Base-by-base conservation (phyloP, 2,329 filamentous ascomycete genomes). In the Aureobasidium leucospermi region DNA sequence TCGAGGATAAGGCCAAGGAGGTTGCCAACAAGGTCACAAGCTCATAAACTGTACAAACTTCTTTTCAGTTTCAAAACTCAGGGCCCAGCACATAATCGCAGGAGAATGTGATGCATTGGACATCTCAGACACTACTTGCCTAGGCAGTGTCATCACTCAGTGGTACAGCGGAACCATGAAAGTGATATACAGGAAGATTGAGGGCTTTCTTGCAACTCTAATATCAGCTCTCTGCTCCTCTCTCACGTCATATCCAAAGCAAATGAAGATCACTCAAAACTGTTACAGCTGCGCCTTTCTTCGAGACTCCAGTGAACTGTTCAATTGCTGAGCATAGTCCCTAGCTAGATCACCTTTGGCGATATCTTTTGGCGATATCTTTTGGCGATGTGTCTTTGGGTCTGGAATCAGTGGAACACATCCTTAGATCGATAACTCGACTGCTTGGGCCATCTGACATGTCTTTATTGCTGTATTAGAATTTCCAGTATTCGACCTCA, bases 1-100 rank as follows among this genome's bases (percentile, higher is more conserved):
- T 62, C 61, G 60, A 63, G 53, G 66, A 64, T 48, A 63, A 64
- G 39, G 66, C 72, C 48, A 67, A 67, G 63, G 66, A 68, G 45
- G 65, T 64, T 55, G 66, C 64, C 45, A 66, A 68, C 48, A 53
- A 59, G 58, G 58, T 53, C 31, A 38, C 55, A 32, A 48, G 39
- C 31, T 59, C 46, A 53, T 59, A 59, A 42, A 36, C 29, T 19
- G 16, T 48, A 58, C 45, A 23, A 51, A 46, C 4, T 15, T 19
- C 29, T 47, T 41, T 13, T 3, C 19, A 3, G 1, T 39, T 11
- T n/a, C 42, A 47, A 41, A 11, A 16, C 15, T 9, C 32, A 51
- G 13, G 34, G 8, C 34, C 13, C 34, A 36, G 34, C n/a, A 32
- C 32, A 1, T 32, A 11, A 16, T 10, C 13, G 15, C 4, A 13